Evolutionary conservation across 345 rosid genomes (phyloP).

Genomic region (Linum usitatissimum): DNA sequence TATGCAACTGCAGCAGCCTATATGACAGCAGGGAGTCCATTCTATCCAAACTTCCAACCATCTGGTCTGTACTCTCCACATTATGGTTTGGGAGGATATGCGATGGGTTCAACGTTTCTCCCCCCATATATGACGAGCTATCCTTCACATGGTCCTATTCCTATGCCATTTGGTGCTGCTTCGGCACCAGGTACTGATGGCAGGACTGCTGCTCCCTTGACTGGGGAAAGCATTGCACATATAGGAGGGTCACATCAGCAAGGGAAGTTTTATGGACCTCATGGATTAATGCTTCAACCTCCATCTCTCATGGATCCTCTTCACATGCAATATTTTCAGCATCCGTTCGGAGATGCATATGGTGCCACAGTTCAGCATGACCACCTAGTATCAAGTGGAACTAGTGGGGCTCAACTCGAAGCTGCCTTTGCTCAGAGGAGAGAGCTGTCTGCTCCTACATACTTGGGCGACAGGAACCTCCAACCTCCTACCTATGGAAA

Average conservation of each 20-base stretch:
- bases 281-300: constrained; percentile 15
- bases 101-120: constrained; percentile 15
- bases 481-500: constrained; percentile 12
- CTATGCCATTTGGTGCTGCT: constrained; percentile 16
- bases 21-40: constrained; percentile 16
- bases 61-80: constrained; percentile 20
- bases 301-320: constrained; percentile 15
- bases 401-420: constrained; percentile 8
- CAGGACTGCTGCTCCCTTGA: constrained; percentile 13
- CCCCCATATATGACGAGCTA: constrained; percentile 19
- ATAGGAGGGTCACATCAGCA: background rate
- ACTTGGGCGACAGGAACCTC: constrained; percentile 9
- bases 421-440: constrained; percentile 2
- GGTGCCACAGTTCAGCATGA: constrained; percentile 12
- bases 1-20: constrained; percentile 14
- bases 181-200: constrained; percentile 14
- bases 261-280: constrained; percentile 8
- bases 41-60: constrained; percentile 20
- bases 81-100: constrained; percentile 14
- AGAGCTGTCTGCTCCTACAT: constrained; percentile 9
- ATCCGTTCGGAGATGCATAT: constrained; percentile 16
- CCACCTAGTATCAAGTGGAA: constrained; percentile 3
- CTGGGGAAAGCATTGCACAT: constrained; percentile 6
- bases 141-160: constrained; percentile 16
- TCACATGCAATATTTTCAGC: constrained; percentile 17